These are phyloP conservation scores for Kurtzmaniella natalensis DNA, from an alignment of 1,139 yeast species.

Conservation along the genomic window DNA sequence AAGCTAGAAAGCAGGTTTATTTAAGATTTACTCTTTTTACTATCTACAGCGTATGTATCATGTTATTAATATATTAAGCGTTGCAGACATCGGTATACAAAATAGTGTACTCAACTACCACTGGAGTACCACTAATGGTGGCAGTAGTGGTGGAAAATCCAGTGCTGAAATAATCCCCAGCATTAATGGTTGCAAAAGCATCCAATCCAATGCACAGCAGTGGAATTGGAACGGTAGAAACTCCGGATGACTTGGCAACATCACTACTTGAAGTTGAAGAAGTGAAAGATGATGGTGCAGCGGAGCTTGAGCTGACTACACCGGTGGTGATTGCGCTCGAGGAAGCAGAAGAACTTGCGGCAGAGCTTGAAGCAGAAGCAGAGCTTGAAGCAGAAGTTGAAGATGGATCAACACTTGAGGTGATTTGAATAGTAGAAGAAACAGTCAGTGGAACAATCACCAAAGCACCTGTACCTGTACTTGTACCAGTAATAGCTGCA, in stretches of 20 bases:
- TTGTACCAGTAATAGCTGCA: slow-evolving; percentile 7
- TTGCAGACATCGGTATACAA: slow-evolving; percentile 26
- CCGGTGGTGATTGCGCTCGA: slow-evolving; percentile 5
- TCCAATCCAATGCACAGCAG: slow-evolving; percentile 8
- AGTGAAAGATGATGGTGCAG: too few relatives aligned
- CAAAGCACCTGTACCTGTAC: not conserved
- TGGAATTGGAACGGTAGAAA: slow-evolving; percentile 6
- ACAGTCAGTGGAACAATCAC: slow-evolving; percentile 1
- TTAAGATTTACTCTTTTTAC: too few relatives aligned
- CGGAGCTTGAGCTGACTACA: too few relatives aligned
- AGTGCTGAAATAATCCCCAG: slow-evolving; percentile 19
- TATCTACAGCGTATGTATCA: too few relatives aligned
- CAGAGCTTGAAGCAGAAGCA: slow-evolving; percentile 6
- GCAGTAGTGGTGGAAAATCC: slow-evolving; percentile 20
- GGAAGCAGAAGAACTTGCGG: slow-evolving; percentile 3
- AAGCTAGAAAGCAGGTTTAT: too few relatives aligned
- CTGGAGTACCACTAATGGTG: slow-evolving; percentile 24
- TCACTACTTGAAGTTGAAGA: slow-evolving; percentile 3
- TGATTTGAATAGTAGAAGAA: slow-evolving; percentile 4
- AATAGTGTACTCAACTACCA: slow-evolving; percentile 28
- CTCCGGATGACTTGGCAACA: slow-evolving; percentile 4
- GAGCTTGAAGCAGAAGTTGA: slow-evolving; percentile 6
- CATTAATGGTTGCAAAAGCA: slow-evolving; percentile 16
- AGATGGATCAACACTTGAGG: slow-evolving; percentile 9
- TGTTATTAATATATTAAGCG: not conserved